Evolutionary conservation across 371 early-diverging fungal species (phyloP), one percentile per base, ranked within the genome.

Genomic region (Caulochytrium protostelioides): DNA sequence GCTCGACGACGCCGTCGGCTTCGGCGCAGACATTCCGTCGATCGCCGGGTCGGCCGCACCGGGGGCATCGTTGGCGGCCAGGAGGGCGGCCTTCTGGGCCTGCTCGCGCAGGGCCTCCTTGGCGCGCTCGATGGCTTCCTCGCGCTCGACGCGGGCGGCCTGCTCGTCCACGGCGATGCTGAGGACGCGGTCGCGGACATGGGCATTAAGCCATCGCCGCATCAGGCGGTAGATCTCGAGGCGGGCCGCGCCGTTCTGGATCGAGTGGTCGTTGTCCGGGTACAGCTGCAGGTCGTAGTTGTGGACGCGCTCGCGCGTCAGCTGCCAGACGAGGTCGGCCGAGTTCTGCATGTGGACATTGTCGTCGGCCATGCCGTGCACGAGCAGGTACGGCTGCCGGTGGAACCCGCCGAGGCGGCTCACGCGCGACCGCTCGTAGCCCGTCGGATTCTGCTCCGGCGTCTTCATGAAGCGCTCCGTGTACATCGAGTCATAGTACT

Each of bases 401-500:
- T 57, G 57, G 52, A 95, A 91, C 1, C 82, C 85, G 0, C 64
- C 65, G 73, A 80, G 75, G 38, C 80, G 74, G 26, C 48, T 52
- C 0, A 95, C 76, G 1, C 83, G 75, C 33, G 79, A 78, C 12
- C 55, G 25, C 23, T 55, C 56, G 57, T 92, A 95, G 1, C 91
- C 92, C 0, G 53, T 49, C 4, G 59, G 50, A 46, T 94, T 94
- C 33, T 54, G 20, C 26, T 57, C 27, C 7, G 90, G 91, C 14
- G 79, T 75, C 42, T 72, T 72, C 92, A 95, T 86, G 52, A 85
- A 94, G 30, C 97, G 65, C 53, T 95, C 97, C 2, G 97, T 91
- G 51, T 94, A 95, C 12, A 91, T 63, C 8, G 86, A 74, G 52
- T 95, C 75, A 50, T 78, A 76, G 28, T 47, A 73, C 28, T 60